Conservation (phyloP, 2,329 filamentous ascomycete species). For the Microsporum audouinii region DNA sequence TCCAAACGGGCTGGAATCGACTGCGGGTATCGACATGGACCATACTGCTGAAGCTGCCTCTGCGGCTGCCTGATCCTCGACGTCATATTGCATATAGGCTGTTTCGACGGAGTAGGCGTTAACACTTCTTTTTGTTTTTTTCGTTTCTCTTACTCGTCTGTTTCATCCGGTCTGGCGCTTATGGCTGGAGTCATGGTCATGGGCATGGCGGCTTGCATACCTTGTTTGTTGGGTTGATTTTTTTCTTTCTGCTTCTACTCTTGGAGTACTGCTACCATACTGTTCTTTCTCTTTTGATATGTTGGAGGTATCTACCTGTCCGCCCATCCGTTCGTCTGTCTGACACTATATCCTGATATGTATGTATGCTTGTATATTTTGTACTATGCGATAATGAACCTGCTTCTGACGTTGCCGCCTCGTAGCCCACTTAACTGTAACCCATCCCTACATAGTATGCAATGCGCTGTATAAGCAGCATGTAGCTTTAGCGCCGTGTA, state of each 20-base stretch:
- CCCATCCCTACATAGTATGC: neutral
- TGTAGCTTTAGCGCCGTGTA: too few relatives aligned
- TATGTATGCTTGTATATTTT: neutral
- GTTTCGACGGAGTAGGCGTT: neutral
- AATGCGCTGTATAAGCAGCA: too few relatives aligned
- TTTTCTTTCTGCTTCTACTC: neutral
- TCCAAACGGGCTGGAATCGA: neutral
- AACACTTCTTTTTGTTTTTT: neutral
- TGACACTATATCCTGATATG: neutral
- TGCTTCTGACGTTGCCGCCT: neutral
- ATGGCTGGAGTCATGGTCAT: neutral
- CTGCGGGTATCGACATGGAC: neutral
- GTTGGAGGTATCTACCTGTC: neutral
- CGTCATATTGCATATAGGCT: neutral
- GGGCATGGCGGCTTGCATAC: neutral
- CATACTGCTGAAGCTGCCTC: neutral
- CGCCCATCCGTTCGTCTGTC: neutral
- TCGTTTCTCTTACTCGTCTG: neutral
- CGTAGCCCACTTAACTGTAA: neutral
- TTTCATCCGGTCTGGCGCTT: neutral
- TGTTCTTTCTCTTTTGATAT: conserved; percentile 6
- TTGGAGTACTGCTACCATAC: neutral
- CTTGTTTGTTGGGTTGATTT: neutral
- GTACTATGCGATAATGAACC: neutral
- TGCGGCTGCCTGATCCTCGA: neutral